Percentiles rank a stretch among this genome's conserved stretches.
These are phyloP conservation scores for Apiospora saccharicola DNA, from an alignment of 2,329 filamentous ascomycete genomes.

Conservation along the genomic window DNA sequence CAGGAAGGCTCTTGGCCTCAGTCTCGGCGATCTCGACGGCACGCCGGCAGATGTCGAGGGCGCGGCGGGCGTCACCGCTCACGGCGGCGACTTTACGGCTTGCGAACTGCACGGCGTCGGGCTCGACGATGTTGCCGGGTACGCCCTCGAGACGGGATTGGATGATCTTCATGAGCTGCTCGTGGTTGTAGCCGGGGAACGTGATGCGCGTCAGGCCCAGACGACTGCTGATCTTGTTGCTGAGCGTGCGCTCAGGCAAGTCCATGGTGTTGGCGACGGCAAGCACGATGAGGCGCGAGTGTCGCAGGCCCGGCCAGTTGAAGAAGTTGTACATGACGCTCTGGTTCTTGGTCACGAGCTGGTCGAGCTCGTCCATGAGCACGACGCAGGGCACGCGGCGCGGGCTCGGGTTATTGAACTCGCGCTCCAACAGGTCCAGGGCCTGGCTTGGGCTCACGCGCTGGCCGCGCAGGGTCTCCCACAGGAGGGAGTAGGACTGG, in stretches of 20 bases:
- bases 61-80: constrained; percentile 89
- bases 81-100: constrained; percentile 96
- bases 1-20: constrained; percentile 55
- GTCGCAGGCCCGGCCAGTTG: constrained; percentile 94
- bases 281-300: constrained; percentile 92
- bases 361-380: constrained; percentile 97
- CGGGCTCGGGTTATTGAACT: constrained; percentile 91
- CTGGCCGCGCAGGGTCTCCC: constrained; percentile 95
- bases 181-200: constrained; percentile 96
- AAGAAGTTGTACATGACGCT: constrained; percentile 99
- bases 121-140: constrained; percentile 86
- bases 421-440: constrained; percentile 86
- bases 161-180: constrained; percentile 97
- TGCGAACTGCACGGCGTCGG: constrained; percentile 95
- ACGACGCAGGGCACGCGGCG: constrained; percentile 94
- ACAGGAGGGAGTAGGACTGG: constrained; percentile 92
- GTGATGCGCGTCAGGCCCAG: constrained; percentile 92
- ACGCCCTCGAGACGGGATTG: constrained; percentile 91
- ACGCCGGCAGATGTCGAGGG: constrained; percentile 91
- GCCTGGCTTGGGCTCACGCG: constrained; percentile 92
- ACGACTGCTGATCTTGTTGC: constrained; percentile 97
- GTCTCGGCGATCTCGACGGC: constrained; percentile 94
- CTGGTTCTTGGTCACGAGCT: constrained; percentile 96
- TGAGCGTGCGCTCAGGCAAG: constrained; percentile 90
- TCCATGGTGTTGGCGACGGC: constrained; percentile 99